Conservation (phyloP, 768 basidiomycete genomes). For the Kwoniella mangroviensis region DNA sequence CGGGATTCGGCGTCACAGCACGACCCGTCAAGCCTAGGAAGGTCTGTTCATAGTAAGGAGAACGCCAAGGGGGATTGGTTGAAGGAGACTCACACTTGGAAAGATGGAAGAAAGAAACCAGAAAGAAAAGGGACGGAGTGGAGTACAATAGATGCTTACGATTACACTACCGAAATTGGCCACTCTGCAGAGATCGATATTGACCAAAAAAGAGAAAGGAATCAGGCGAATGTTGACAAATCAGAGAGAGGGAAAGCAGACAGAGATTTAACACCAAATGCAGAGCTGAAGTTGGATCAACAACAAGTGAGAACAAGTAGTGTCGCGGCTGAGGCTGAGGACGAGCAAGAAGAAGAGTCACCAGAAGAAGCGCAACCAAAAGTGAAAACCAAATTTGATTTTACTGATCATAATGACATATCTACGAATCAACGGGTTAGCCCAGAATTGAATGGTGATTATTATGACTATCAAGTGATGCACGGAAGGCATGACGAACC, state of each 20-base stretch:
- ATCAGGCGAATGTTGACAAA: too few relatives aligned
- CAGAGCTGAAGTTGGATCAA: too few relatives aligned
- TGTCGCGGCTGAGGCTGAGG: too few relatives aligned
- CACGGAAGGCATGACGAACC: background rate
- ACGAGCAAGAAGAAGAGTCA: background rate
- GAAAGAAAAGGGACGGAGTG: conserved; percentile 14
- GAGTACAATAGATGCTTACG: conserved; percentile 21
- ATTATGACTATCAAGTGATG: background rate
- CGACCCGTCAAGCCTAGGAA: too few relatives aligned
- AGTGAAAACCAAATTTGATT: background rate
- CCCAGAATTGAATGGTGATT: background rate
- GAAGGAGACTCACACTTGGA: background rate
- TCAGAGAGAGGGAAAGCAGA: background rate
- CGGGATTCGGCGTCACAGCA: too few relatives aligned
- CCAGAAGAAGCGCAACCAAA: background rate
- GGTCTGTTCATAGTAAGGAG: background rate
- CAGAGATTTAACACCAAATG: too few relatives aligned
- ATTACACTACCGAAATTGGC: background rate
- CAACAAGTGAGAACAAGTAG: too few relatives aligned
- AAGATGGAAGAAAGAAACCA: background rate
- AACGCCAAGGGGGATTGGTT: background rate
- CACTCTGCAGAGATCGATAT: too few relatives aligned
- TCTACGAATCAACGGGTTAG: background rate
- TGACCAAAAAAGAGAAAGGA: too few relatives aligned
- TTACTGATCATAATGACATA: background rate